A percentile compares a stretch with the other conserved stretches of the same genome.
These are phyloP conservation scores for Pugionium cornutum DNA, from an alignment of 345 rosid species.

Conservation along the genomic window DNA sequence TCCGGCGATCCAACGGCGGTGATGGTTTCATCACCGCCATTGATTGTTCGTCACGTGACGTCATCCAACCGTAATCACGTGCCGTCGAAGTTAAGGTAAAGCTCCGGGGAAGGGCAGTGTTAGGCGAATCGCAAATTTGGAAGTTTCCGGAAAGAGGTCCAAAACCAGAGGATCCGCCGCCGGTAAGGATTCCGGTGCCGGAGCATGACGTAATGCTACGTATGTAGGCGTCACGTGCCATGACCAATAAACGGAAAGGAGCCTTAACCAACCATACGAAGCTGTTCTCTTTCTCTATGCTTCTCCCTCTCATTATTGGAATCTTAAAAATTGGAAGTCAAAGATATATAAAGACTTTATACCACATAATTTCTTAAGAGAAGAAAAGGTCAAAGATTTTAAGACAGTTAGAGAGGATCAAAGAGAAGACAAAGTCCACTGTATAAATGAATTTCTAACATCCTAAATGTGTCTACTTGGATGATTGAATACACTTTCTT, in stretches of 20 bases:
- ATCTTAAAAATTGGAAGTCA: constrained; percentile 19
- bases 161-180: constrained; percentile 35
- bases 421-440: constrained; percentile 23
- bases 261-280: constrained; percentile 40
- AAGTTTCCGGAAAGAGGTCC: constrained; percentile 46
- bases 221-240: constrained; percentile 56
- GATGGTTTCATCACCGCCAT: constrained; percentile 8
- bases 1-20: constrained; percentile 21
- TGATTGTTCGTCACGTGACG: constrained; percentile 9
- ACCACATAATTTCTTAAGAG: background rate
- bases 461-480: constrained; percentile 20
- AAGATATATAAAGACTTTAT: constrained; percentile 2
- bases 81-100: constrained; percentile 39
- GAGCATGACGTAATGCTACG: constrained; percentile 56
- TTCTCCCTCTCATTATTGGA: constrained; percentile 24
- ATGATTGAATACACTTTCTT: constrained; percentile 18
- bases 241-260: constrained; percentile 45
- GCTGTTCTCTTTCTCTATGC: constrained; percentile 20
- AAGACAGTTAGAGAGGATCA: constrained; percentile 17
- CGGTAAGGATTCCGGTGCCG: constrained; percentile 34
- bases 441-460: constrained; percentile 4
- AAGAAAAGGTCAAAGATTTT: constrained; percentile 17
- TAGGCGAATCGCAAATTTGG: constrained; percentile 36
- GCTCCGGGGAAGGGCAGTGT: constrained; percentile 45
- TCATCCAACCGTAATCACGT: constrained; percentile 13